Conservation (phyloP, 2,329 filamentous ascomycete genomes). For the Penicillium sp. region DNA sequence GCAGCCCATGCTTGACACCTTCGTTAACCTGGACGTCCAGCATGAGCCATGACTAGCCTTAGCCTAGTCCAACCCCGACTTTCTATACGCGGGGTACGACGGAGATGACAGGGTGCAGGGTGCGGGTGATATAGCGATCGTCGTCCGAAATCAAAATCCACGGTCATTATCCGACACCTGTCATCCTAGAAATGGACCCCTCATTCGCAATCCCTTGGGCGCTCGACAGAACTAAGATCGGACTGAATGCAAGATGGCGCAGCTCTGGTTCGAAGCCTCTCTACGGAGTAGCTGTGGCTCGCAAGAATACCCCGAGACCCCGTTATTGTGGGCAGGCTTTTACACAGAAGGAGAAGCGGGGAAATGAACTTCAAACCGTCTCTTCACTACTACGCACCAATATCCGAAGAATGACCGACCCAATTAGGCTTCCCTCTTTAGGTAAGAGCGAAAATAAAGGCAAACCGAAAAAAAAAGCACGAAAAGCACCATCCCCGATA, state of each 20-base stretch:
- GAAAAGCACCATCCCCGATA: neutral
- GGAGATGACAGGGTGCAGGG: neutral
- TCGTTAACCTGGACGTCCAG: neutral
- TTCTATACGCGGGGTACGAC: neutral
- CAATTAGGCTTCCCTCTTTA: neutral
- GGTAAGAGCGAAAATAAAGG: neutral
- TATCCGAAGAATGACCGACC: neutral
- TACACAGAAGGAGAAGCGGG: neutral
- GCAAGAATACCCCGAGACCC: neutral
- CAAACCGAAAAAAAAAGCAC: neutral
- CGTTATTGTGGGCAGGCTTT: neutral
- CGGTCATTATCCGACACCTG: neutral
- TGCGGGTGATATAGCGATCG: neutral
- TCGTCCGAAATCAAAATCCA: neutral
- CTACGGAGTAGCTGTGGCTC: neutral
- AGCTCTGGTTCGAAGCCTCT: neutral
- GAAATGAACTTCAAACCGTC: neutral
- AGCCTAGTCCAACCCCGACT: neutral
- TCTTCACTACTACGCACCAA: neutral
- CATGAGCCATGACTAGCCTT: neutral
- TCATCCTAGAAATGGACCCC: neutral
- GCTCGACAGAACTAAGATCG: neutral
- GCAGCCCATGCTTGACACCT: neutral
- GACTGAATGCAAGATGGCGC: neutral
- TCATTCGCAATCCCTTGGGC: neutral